Evolutionary conservation across 257 asterid species (phyloP), one percentile per base, ranked within the genome.

Genomic region (Primulina huaijiensis): DNA sequence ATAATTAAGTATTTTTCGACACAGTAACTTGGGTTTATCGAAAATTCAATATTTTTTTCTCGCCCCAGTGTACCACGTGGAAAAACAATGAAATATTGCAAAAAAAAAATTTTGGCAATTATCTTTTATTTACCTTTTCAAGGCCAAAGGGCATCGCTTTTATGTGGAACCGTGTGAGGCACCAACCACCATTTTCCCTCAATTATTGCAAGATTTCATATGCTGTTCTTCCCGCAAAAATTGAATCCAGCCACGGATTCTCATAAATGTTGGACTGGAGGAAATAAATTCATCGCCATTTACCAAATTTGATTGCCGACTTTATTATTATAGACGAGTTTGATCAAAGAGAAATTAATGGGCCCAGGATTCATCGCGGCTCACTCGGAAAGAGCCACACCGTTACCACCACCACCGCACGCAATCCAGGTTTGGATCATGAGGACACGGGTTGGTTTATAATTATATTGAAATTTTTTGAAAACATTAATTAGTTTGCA

Each of bases 291-390:
- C 1, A 12, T 31, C 4, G 34, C 34, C 34, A 27, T 27, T 2
- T 27, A 50, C 57, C 57, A 50, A 16, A 50, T 20, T 16, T 50
- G 8, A 43, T 6, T 50, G 57, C 19, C 7, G 8, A 50, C 8
- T 14, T 50, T 16, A 50, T 50, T 50, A 31, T 31, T 5, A 31
- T 35, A 4, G 40, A 35, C 1, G 50, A 40, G 5, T 40, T 40
- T 40, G 1, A 40, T 40, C 14, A 2, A 43, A 14, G 55, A 14
- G 19, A 43, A 11, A 1, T 19, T 8, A 60, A 16, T 60, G n/a
- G 7, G 37, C 3, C 27, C 95, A 21, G 99, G 97, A 9, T 87
- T 91, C 69, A 83, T 94, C 66, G 97, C 97, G 31, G 86, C 93
- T 76, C 82, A 91, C 81, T 94, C 3, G 83, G 81, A 66, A 87